Conservation (phyloP, 208 protist species). For the Endotrypanum monterogeii region DNA sequence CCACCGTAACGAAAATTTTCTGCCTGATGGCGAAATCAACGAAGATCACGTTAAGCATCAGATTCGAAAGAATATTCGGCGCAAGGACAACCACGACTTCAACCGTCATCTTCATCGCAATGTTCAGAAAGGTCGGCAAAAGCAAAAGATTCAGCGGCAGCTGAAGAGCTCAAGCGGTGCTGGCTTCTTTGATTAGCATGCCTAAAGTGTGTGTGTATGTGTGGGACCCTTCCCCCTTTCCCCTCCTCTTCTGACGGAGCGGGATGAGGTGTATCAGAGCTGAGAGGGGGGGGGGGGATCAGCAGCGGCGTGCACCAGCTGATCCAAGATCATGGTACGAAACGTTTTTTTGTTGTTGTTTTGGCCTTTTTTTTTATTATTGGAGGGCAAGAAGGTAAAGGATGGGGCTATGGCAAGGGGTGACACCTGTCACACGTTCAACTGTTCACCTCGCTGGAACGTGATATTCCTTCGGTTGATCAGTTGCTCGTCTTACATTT, state of each 20-base stretch:
- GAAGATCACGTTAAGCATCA: conserved; percentile 69
- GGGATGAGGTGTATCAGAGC: neutral
- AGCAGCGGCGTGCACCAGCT: neutral
- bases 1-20: conserved; percentile 71
- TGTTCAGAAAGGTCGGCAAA: conserved; percentile 83
- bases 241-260: too few species aligned
- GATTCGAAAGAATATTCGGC: conserved; percentile 58
- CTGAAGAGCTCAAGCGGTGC: conserved; percentile 59
- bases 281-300: neutral
- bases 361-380: neutral
- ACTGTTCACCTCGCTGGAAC: neutral
- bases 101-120: conserved; percentile 82
- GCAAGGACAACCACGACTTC: conserved; percentile 73
- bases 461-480: neutral
- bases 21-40: conserved; percentile 62
- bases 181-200: conserved; percentile 52
- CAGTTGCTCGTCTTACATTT: conserved; percentile 19
- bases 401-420: neutral
- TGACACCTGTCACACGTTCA: too few species aligned
- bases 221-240: neutral
- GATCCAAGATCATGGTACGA: neutral
- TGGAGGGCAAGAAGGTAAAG: neutral
- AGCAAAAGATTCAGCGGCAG: conserved; percentile 77
- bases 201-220: neutral
- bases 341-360: conserved; percentile 4